Evolutionary conservation across 2,329 filamentous ascomycete genomes (phyloP).

Genomic region (Sporothrix dimorphospora): DNA sequence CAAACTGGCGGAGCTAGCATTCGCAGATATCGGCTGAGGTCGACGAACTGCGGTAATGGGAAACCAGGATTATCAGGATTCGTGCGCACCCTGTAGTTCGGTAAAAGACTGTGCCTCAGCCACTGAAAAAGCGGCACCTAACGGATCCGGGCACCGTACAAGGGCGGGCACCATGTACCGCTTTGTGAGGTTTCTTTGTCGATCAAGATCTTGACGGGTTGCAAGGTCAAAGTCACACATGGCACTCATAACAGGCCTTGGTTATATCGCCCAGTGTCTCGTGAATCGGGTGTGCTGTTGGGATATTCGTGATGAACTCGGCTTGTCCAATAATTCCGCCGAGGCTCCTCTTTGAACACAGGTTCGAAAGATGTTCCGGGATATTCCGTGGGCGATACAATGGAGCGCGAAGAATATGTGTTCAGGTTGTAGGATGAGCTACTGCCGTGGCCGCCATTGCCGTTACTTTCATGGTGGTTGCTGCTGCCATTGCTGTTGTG

Average conservation of each 20-base stretch:
- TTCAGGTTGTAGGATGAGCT: slow-evolving; percentile 1
- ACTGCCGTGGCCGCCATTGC: not conserved
- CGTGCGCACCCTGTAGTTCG: too few species aligned
- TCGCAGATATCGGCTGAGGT: not conserved
- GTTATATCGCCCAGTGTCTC: slow-evolving; percentile 67
- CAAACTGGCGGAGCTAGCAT: not conserved
- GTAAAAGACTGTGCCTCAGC: too few species aligned
- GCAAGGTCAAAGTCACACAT: not conserved
- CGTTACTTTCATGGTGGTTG: not conserved
- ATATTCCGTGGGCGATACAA: slow-evolving; percentile 15
- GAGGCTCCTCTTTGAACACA: slow-evolving; percentile 66
- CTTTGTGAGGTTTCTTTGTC: not conserved
- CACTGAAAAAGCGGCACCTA: too few species aligned
- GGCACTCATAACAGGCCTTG: slow-evolving; percentile 66
- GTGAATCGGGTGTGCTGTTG: slow-evolving; percentile 55
- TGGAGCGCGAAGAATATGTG: slow-evolving; percentile 24
- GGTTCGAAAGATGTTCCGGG: not conserved
- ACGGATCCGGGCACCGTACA: too few species aligned
- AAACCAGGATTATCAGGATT: not conserved
- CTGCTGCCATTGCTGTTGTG: not conserved
- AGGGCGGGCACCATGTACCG: too few species aligned
- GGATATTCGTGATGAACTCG: slow-evolving; percentile 61
- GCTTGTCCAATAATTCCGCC: slow-evolving; percentile 70
- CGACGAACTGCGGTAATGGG: not conserved
- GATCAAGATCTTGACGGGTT: not conserved